Evolutionary conservation across 2,329 filamentous ascomycete species (phyloP), one percentile per base, ranked within the genome.

Genomic region (Daldinia sp.): DNA sequence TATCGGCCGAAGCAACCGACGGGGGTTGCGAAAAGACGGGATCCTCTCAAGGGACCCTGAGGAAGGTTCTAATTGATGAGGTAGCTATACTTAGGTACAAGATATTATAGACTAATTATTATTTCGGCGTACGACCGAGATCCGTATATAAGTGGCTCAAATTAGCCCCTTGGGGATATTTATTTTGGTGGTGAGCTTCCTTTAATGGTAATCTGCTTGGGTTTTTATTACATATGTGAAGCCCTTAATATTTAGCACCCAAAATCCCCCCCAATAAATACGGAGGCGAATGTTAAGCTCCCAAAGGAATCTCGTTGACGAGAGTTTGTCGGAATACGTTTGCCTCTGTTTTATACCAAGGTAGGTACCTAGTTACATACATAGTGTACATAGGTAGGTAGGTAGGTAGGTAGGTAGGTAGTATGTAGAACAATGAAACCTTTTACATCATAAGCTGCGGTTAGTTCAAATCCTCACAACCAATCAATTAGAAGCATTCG

Each of bases 401-500:
- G n/a, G n/a, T n/a, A n/a, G n/a, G n/a, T n/a, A n/a, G n/a, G n/a
- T n/a, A n/a, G n/a, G n/a, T n/a, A n/a, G n/a, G n/a, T n/a, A n/a
- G n/a, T n/a, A n/a, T n/a, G n/a, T n/a, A 45, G 39, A 45, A 45
- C 39, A 45, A 27, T 3, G 21, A 45, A 27, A 45, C 11, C 21
- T 45, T 45, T 45, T 45, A 45, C 23, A 45, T 45, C 39, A 27
- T 45, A 27, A n/a, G 21, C 13, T 17, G 9, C 23, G 29, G 45
- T 9, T 15, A 30, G 39, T 45, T 30, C 15, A 23, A 29, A 43
- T 29, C 34, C 41, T 51, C 30, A 47, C 9, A 29, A 15, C 61
- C 61, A 67, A 62, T 64, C 55, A 62, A 64, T 62, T 54, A 3
- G 58, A 53, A 32, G 32, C 49, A 30, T 62, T 32, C 11, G 47